Evolutionary conservation across 345 rosid genomes (phyloP), one percentile per base, ranked within the genome.

Genomic region (Eucalyptus fibrosa): DNA sequence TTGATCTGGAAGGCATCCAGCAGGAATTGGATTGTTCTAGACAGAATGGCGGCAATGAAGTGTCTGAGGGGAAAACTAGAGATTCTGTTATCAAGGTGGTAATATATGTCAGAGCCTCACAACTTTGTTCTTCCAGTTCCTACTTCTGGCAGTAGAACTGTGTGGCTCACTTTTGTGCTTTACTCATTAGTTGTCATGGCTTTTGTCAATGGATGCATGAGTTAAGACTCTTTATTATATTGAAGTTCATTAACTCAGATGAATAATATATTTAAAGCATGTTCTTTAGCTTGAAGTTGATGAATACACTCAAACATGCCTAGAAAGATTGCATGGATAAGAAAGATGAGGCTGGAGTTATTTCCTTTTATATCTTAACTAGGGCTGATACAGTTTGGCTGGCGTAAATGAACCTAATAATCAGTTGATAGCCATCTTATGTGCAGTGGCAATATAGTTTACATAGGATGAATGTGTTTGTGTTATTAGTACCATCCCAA

Each of bases 41-140:
- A 77, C 77, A 69, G 47, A 89, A 60, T 88, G 91, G 86, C 77
- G 91, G 77, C 59, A 65, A 86, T 88, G 95, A 92, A 91, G 88
- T 86, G 91, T 91, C 89, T 18, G 88, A 86, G 89, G 90, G 90
- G 92, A 92, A 92, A 90, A 87, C 88, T 89, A 91, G 91, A 87
- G 93, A 91, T 90, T 89, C 90, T 89, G 88, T 91, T 91, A 89
- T 89, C 93, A 92, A 94, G 83, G 51, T 45, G 50, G 67, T 55
- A 53, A 47, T 83, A 9, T 59, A 88, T 82, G 37, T 55, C 55
- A 40, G 24, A 26, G 30, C 85, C 30, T 77, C 28, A 40, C 85
- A 77, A 77, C 45, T 77, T 77, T 72, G 44, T 77, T 40, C 47
- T 77, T 77, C 85, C 45, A 77, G 30, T 26, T 40, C 47, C 85